Percentiles rank a stretch among this genome's conserved stretches.
These are phyloP conservation scores for Yarrowia galli DNA, from an alignment of 1,139 yeast genomes.

Conservation along the genomic window DNA sequence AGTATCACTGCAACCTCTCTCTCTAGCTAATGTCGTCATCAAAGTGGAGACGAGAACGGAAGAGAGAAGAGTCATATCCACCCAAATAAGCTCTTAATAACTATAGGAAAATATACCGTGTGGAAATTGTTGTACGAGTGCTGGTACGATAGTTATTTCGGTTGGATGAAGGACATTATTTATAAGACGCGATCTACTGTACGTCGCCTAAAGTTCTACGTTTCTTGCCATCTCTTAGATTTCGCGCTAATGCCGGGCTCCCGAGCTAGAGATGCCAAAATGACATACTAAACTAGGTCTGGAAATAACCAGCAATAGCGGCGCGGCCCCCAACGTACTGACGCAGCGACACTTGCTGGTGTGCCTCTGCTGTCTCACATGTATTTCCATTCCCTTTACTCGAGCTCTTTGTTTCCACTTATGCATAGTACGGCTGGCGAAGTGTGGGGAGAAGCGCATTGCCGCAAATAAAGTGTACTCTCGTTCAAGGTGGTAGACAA, in stretches of 20 bases:
- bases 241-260: neutral
- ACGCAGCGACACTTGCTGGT: neutral
- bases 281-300: neutral
- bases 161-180: no score
- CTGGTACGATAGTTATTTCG: no score
- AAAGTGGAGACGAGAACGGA: neutral
- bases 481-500: no score
- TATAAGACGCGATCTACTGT: no score
- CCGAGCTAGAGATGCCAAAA: neutral
- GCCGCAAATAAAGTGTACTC: neutral
- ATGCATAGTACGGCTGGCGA: conserved; percentile 23
- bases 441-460: conserved; percentile 30
- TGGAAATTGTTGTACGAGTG: no score
- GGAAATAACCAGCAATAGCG: no score
- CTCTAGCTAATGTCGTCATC: no score
- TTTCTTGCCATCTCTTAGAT: neutral
- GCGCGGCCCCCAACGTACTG: neutral
- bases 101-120: neutral
- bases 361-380: conserved; percentile 6
- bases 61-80: no score
- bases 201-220: no score
- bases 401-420: neutral
- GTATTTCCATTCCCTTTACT: conserved; percentile 13
- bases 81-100: no score
- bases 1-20: no score